A percentile compares a stretch with the other conserved stretches of the same genome.
These are phyloP conservation scores for Penicillium salamii DNA, from an alignment of 495 filamentous ascomycete genomes.

Conservation along the genomic window DNA sequence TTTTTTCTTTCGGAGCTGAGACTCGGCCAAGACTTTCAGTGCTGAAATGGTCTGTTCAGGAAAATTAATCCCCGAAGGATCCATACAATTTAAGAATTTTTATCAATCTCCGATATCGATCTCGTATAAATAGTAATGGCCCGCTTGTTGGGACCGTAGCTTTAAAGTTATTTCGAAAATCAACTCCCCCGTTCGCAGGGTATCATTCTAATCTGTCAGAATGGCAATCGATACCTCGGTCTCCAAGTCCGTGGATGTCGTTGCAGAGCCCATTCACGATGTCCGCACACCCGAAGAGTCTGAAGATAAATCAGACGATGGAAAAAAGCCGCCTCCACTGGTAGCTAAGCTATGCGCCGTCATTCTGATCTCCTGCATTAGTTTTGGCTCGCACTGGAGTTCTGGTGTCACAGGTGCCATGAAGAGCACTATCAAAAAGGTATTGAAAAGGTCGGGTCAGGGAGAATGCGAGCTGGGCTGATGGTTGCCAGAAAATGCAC, in stretches of 20 bases:
- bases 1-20: neutral
- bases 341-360: conserved; percentile 33
- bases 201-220: neutral
- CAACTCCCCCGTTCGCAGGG: no score
- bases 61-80: no score
- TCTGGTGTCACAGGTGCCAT: conserved; percentile 42
- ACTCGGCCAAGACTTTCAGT: neutral
- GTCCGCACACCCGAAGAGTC: neutral
- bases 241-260: conserved; percentile 15
- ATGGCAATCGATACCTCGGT: conserved; percentile 12
- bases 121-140: neutral
- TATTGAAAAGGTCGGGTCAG: conserved; percentile 5
- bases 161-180: neutral
- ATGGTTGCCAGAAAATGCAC: conserved; percentile 27
- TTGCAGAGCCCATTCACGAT: conserved; percentile 2
- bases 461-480: neutral
- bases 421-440: conserved; percentile 47
- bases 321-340: conserved; percentile 30
- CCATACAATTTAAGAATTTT: neutral
- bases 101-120: conserved; percentile 2
- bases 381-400: conserved; percentile 44
- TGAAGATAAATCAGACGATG: conserved; percentile 7
- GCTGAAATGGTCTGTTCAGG: no score
- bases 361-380: conserved; percentile 40
- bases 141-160: neutral